These are phyloP conservation scores for Sarcomyxa edulis DNA, from an alignment of 768 basidiomycete species.

Conservation along the genomic window DNA sequence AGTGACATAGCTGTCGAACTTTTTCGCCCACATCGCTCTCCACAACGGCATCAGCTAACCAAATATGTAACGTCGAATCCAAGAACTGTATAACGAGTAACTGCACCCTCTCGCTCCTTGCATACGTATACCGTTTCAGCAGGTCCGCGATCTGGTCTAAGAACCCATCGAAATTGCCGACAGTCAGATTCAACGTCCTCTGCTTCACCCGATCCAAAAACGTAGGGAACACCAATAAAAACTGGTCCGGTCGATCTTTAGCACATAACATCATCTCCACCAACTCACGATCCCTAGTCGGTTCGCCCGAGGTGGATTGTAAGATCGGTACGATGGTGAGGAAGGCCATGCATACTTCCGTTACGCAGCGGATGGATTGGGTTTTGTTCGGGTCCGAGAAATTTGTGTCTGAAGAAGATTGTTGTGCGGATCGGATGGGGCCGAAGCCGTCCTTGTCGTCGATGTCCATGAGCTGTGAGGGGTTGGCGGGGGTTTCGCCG, in stretches of 20 bases:
- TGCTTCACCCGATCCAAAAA: constrained; percentile 52
- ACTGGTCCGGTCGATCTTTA: constrained; percentile 41
- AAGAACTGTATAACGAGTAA: constrained; percentile 56
- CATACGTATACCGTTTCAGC: constrained; percentile 48
- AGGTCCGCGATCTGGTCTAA: constrained; percentile 50
- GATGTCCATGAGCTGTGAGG: constrained; percentile 21
- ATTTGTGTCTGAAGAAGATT: constrained; percentile 22
- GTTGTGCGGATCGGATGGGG: constrained; percentile 37
- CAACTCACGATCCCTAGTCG: constrained; percentile 58
- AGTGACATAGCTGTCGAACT: constrained; percentile 44
- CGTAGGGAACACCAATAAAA: constrained; percentile 52
- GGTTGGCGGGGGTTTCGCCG: constrained; percentile 16
- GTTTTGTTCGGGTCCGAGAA: constrained; percentile 19
- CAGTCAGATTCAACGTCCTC: constrained; percentile 47
- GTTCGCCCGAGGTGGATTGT: constrained; percentile 51
- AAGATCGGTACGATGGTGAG: constrained; percentile 60
- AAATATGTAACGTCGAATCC: constrained; percentile 57
- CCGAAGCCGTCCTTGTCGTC: constrained; percentile 57
- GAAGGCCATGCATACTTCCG: constrained; percentile 53
- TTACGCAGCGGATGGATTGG: constrained; percentile 26
- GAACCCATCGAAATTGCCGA: constrained; percentile 45
- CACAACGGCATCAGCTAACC: constrained; percentile 32
- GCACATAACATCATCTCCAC: constrained; percentile 45
- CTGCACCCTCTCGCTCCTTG: constrained; percentile 47
- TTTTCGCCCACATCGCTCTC: constrained; percentile 34